These are phyloP conservation scores for Aspergillus luchuensis DNA, from an alignment of 2,329 filamentous ascomycete species.

Conservation along the genomic window DNA sequence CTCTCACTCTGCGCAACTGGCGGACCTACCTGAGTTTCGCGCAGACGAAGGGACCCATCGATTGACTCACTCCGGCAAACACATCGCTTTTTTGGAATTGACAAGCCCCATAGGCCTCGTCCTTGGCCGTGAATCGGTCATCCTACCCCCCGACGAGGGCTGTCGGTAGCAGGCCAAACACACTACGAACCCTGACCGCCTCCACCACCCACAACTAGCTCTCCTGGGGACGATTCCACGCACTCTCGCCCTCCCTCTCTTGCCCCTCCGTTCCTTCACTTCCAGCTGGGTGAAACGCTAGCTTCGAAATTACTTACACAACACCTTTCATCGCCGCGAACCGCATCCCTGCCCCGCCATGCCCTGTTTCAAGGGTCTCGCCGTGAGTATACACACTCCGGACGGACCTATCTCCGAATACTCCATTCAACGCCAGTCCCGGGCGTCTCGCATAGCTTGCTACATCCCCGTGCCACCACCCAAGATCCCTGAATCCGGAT, in stretches of 20 bases:
- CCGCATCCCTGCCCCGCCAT: constrained; percentile 45
- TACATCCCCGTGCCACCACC: constrained; percentile 96
- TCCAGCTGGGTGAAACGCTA: not conserved
- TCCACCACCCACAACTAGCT: constrained; percentile 27
- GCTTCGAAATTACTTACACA: not conserved
- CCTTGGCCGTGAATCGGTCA: not conserved
- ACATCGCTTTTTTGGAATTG: not conserved
- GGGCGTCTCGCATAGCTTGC: constrained; percentile 87
- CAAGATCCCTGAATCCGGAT: constrained; percentile 68
- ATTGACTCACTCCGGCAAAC: not conserved
- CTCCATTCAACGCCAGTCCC: constrained; percentile 91
- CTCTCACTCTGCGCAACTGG: constrained; percentile 17
- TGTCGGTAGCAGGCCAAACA: constrained; percentile 13
- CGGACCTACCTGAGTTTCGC: not conserved
- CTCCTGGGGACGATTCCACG: constrained; percentile 8
- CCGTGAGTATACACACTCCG: constrained; percentile 90
- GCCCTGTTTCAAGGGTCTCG: constrained; percentile 99
- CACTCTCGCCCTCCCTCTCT: constrained; percentile 3
- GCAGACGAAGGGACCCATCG: not conserved
- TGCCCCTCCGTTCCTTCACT: not conserved
- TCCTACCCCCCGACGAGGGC: constrained; percentile 6
- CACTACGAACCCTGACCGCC: constrained; percentile 26
- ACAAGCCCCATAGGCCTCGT: not conserved
- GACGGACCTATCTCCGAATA: constrained; percentile 82
- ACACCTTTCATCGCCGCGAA: not conserved